Conservation (phyloP, 169 alveolate species). For the Eimeria acervulina region DNA sequence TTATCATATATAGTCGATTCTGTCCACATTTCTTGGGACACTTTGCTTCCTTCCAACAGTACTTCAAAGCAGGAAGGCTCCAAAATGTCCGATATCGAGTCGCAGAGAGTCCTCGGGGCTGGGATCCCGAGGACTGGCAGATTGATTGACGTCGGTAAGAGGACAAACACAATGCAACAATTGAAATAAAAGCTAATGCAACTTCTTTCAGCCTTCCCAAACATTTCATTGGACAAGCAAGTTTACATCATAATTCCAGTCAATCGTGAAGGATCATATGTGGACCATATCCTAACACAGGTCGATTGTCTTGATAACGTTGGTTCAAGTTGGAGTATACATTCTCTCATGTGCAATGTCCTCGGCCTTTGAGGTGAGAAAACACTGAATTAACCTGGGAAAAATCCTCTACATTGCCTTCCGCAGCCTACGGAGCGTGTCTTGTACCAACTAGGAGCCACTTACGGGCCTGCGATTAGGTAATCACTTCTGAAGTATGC, state of each 20-base stretch:
- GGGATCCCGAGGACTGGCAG: constrained; percentile 77
- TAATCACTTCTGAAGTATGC: neutral
- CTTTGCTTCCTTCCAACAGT: constrained; percentile 53
- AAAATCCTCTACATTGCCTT: neutral
- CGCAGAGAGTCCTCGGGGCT: constrained; percentile 81
- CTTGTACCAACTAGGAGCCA: constrained; percentile 75
- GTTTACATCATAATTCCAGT: neutral
- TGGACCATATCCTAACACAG: neutral
- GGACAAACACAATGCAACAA: neutral
- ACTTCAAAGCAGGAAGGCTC: constrained; percentile 69
- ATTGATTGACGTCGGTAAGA: constrained; percentile 72
- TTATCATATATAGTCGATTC: constrained; percentile 65
- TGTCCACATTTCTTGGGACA: constrained; percentile 54
- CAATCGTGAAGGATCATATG: neutral
- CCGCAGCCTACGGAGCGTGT: constrained; percentile 71
- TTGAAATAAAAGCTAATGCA: neutral
- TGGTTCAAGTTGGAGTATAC: constrained; percentile 59
- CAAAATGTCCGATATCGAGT: constrained; percentile 75
- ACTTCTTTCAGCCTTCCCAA: constrained; percentile 50
- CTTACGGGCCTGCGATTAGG: constrained; percentile 78
- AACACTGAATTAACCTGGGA: neutral
- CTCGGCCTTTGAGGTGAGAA: constrained; percentile 65
- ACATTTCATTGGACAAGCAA: constrained; percentile 72
- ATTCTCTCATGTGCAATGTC: constrained; percentile 73
- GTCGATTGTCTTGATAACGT: constrained; percentile 72